Evolutionary conservation across 768 basidiomycete species (phyloP), one percentile per base, ranked within the genome.

Genomic region (Psilocybe subaeruginosa): DNA sequence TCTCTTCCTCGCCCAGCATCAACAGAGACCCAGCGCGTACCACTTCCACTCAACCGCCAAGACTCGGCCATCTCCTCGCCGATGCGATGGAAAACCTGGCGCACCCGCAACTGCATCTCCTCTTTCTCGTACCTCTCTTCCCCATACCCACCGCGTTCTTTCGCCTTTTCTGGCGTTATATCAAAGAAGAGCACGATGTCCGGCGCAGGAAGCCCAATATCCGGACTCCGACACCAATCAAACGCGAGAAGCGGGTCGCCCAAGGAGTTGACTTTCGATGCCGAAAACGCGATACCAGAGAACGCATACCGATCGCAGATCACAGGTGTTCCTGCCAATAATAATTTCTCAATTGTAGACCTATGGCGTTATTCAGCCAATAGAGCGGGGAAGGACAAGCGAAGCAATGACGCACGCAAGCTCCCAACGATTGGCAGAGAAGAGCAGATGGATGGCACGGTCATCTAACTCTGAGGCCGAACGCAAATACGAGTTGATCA

Each of bases 341-440:
- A 80, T 23, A 85, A 76, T 4, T 74, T 68, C 59, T 85, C 78
- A 54, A 98, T 94, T 0, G 78, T 79, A 2, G 87, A 73, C 27
- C 92, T 90, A 55, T 29, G 3, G 29, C 14, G 33, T 8, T 19
- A 19, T 17, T 47, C 14, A 41, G 6, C 16, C 17, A 23, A 19
- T 19, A 3, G 41, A 43, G 12, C 16, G 19, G 29, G 30, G 19
- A 29, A 41, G 19, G n/a, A 46, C 49, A 47, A 35, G 45, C n/a
- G 19, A 46, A 43, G 56, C 29, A 39, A 61, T 35, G 30, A 79
- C 85, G 57, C 70, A 97, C 93, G 90, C 89, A 63, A 91, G 85
- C 72, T 99, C 96, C 97, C 97, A 99, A 37, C 97, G 85, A 71
- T 99, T 99, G 2, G 96, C 97, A 47, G 94, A 90, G 80, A 99